Conservation (phyloP, 805 yeast species). For the Wickerhamomyces ciferrii region DNA sequence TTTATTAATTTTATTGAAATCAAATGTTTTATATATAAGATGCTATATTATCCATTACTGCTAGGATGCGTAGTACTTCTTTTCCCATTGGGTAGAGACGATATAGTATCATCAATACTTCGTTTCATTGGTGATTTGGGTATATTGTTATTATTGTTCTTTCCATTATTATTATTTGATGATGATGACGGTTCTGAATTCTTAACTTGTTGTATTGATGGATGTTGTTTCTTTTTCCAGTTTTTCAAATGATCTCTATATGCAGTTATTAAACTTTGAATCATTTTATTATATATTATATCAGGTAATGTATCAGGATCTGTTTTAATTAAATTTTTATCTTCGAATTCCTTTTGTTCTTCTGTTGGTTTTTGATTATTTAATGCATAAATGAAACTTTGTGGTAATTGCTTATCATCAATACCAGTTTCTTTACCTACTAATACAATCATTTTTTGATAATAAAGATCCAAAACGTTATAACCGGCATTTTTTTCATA, state of each 20-base stretch:
- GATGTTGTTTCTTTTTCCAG: background rate
- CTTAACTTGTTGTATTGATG: background rate
- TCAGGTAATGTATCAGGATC: slow-evolving; percentile 25
- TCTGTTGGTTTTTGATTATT: background rate
- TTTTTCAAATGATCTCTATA: background rate
- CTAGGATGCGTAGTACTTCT: background rate
- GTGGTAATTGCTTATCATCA: slow-evolving; percentile 8
- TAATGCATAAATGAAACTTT: slow-evolving; percentile 5
- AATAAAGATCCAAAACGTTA: slow-evolving; percentile 42
- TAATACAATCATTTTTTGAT: slow-evolving; percentile 41
- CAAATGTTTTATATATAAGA: background rate
- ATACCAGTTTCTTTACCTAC: slow-evolving; percentile 32
- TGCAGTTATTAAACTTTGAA: background rate
- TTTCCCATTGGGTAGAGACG: background rate
- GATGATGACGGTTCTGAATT: background rate
- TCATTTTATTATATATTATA: slow-evolving; percentile 5
- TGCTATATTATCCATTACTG: background rate
- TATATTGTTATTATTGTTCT: background rate
- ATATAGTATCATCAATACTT: slow-evolving; percentile 1
- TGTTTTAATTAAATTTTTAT: slow-evolving; percentile 13
- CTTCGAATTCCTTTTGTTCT: background rate
- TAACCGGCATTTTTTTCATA: slow-evolving; percentile 25
- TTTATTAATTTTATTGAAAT: too few relatives aligned
- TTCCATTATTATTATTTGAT: background rate
- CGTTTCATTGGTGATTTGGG: slow-evolving; percentile 15